Conservation (phyloP, 1,284 basidiomycete species). For the Neonothopanus nambi region DNA sequence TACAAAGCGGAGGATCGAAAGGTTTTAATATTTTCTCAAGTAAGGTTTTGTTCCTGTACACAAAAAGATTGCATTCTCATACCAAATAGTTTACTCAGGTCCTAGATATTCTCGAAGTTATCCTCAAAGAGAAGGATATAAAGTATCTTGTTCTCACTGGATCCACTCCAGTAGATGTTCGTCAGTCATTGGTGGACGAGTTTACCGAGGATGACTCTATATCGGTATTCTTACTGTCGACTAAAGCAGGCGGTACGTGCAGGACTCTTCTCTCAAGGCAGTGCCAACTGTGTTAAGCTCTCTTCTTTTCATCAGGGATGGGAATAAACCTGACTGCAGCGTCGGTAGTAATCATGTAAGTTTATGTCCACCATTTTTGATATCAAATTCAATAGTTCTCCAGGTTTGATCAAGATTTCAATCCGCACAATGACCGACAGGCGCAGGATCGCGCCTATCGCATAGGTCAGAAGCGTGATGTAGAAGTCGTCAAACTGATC, state of each 20-base stretch:
- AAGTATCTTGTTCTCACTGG: slow-evolving; percentile 92
- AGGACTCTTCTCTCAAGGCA: background rate
- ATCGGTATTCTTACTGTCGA: slow-evolving; percentile 91
- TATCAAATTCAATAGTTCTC: slow-evolving; percentile 8
- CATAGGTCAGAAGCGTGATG: slow-evolving; percentile 93
- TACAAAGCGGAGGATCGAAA: slow-evolving; percentile 78
- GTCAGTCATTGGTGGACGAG: slow-evolving; percentile 93
- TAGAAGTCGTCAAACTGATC: slow-evolving; percentile 93
- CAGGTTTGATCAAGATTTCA: slow-evolving; percentile 98
- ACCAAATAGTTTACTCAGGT: slow-evolving; percentile 87
- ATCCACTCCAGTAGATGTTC: slow-evolving; percentile 89
- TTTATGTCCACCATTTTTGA: slow-evolving; percentile 12
- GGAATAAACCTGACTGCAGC: slow-evolving; percentile 92
- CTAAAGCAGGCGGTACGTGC: slow-evolving; percentile 78
- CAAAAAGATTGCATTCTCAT: background rate
- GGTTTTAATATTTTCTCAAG: slow-evolving; percentile 93
- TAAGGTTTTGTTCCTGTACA: slow-evolving; percentile 32
- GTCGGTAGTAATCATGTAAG: slow-evolving; percentile 87
- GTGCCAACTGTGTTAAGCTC: slow-evolving; percentile 1
- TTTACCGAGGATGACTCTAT: slow-evolving; percentile 96
- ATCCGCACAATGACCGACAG: slow-evolving; percentile 91
- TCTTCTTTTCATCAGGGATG: slow-evolving; percentile 51
- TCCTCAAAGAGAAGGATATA: slow-evolving; percentile 77
- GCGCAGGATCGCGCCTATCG: slow-evolving; percentile 97
- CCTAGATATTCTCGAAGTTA: slow-evolving; percentile 88